Base-by-base conservation (phyloP, 176 grass and related monocot species). In the Cenchrus fungigraminus region DNA sequence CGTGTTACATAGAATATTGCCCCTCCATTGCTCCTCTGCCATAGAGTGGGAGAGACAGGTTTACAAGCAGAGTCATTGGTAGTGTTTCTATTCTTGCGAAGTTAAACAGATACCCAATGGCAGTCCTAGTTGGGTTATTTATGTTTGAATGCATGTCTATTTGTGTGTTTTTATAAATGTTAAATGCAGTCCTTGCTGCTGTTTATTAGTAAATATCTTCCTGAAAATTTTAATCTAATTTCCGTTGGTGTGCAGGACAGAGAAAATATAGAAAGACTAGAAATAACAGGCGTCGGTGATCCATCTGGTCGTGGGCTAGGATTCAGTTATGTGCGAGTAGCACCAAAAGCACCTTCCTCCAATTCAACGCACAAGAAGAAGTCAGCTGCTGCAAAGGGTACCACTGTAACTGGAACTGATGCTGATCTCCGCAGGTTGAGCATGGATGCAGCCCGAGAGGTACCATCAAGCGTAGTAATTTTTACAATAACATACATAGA, bases 361-460 rank as follows among this genome's bases (percentile, higher is more conserved):
- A 95, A 90, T 91, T 84, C 88, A 90, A 57, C 43, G 34, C 69
- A 55, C 22, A 98, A 98, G 84, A 98, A 95, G 68, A 98, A 98
- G 74, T 86, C 92, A 71, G 87, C 92, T 86, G 85, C 89, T 91
- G 91, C 89, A 49, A 94, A 91, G 84, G 89, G 92, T 44, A 91
- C 89, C 63, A 98, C 97, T 31, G 97, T 98, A 71, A 98, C 97
- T 43, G 97, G 97, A 13, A 98, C 97, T 59, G 97, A 98, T 92
- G 97, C 97, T 50, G 97, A 98, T 91, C 97, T 98, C 77, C 91
- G 97, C 37, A 93, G 97, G 84, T 86, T 98, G 85, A 98, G 97
- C 88, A 95, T 98, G 97, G 97, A 98, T 92, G 93, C 97, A 51
- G 97, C 97, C 55, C 90, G 93, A 82, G 97, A 98, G 97, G 97